Base-by-base conservation (phyloP, 345 rosid genomes). In the Clarkia xantiana region DNA sequence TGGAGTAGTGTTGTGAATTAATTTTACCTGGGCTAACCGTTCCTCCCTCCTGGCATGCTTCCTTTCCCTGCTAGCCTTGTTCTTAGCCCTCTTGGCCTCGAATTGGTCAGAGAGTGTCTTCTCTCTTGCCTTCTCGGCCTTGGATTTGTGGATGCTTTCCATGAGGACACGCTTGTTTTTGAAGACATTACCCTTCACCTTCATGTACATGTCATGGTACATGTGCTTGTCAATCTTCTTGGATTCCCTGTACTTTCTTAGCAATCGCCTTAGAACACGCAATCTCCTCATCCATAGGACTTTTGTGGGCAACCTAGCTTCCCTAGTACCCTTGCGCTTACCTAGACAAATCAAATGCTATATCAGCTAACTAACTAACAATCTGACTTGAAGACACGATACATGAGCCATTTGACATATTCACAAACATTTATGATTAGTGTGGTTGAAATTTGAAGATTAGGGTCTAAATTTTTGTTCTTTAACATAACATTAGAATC, bases 171-270 rank as follows among this genome's bases (percentile, higher is more conserved):
- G 72, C 75, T 90, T 90, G 78, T 90, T 90, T 77, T 90, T 90
- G 43, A 75, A 90, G 10, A 86, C 97, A 45, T 90, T 90, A 63
- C 97, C 97, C 73, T 90, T 90, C 40, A 83, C 95, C 64, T 66
- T 83, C 98, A 90, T 86, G 88, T 86, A 90, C 98, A 90, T 90
- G 67, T 86, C 96, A 16, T 90, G 98, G 66, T 90, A 90, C 96
- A 90, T 90, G 56, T 90, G 98, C 62, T 63, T 90, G 72, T 90
- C 98, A 66, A 90, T 86, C 81, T 90, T 90, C 78, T 86, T 86
- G 0, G 93, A 40, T 57, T 90, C 98, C 11, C 96, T 52, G 51
- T 90, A 90, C 65, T 90, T 90, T 49, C 86, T 76, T 22, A 90
- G 80, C 22, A 90, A 65, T 53, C 98, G 94, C 63, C 98, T 83